Conservation (phyloP, 805 yeast species). For the Danielia oregonensis region DNA sequence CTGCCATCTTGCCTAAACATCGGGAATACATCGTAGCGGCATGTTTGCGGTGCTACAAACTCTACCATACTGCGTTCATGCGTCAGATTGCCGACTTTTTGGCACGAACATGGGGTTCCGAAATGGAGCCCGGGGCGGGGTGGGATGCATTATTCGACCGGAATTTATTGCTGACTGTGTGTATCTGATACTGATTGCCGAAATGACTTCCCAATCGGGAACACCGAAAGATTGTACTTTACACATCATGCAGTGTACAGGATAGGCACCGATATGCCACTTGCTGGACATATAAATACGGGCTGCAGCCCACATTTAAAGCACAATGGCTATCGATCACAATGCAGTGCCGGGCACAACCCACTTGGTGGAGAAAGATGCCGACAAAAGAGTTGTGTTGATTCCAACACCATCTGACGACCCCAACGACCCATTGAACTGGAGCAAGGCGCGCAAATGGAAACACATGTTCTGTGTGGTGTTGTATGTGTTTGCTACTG, state of each 20-base stretch:
- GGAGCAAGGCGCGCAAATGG: constrained; percentile 50
- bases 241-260: no score
- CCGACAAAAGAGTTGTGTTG: constrained; percentile 43
- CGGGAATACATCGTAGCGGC: background rate
- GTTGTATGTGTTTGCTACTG: constrained; percentile 36
- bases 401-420: constrained; percentile 66
- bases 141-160: constrained; percentile 1
- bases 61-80: constrained; percentile 1
- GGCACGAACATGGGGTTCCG: constrained; percentile 1
- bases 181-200: constrained; percentile 1
- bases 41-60: background rate
- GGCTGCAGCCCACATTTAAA: no score
- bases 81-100: constrained; percentile 2
- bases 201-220: no score
- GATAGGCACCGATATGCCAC: no score
- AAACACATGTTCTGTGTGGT: constrained; percentile 41
- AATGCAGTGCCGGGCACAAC: constrained; percentile 47
- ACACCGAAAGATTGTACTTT: no score
- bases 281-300: no score
- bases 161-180: background rate
- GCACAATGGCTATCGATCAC: constrained; percentile 10
- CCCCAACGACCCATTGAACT: constrained; percentile 68
- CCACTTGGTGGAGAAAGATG: constrained; percentile 43
- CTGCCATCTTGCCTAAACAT: background rate
- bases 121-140: background rate